Evolutionary conservation across 176 grass and related monocot species (phyloP), one percentile per base, ranked within the genome.

Genomic region (Ampelocalamus luodianensis): DNA sequence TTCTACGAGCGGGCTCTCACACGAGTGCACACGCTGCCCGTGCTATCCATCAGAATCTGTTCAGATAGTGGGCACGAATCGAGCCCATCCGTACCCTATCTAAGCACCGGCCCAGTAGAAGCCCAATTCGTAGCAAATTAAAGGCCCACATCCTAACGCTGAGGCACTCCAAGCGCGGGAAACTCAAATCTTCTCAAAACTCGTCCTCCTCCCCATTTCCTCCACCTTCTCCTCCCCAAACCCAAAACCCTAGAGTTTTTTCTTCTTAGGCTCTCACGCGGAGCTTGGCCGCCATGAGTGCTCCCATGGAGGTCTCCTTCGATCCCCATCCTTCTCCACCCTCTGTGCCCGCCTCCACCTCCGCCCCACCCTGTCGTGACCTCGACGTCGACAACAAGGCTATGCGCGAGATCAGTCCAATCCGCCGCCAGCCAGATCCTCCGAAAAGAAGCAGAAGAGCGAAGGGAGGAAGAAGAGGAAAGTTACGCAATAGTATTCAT

Each of bases 231-330:
- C 16, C 27, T 66, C 48, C 59, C 50, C 50, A 29, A 74, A 42
- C 60, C 76, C 68, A 32, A 84, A 89, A 61, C 76, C 87, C 81
- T 89, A 89, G 82, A 45, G 2, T 20, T 55, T 34, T 29, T 16
- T 22, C 20, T 10, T 5, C 48, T 10, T 9, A 26, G 53, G 24
- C 50, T 80, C 61, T 26, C 76, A 3, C 45, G 59, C 50, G 51
- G n/a, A 75, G 82, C 82, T 36, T 36, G 77, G 27, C 71, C 70
- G 37, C 84, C 78, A 94, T 95, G 95, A 94, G 89, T 67, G 73
- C 89, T 54, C 92, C 92, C 24, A 97, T 97, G 95, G 92, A 97
- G 82, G 74, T 95, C 36, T 91, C 95, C 72, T 91, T 92, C 77
- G 78, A 80, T 74, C 82, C 46, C 43, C 55, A 15, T 16, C 79